phyloP scores from a whole-genome alignment of 106 monocot genomes.

The Iris macrosiphon region DNA sequence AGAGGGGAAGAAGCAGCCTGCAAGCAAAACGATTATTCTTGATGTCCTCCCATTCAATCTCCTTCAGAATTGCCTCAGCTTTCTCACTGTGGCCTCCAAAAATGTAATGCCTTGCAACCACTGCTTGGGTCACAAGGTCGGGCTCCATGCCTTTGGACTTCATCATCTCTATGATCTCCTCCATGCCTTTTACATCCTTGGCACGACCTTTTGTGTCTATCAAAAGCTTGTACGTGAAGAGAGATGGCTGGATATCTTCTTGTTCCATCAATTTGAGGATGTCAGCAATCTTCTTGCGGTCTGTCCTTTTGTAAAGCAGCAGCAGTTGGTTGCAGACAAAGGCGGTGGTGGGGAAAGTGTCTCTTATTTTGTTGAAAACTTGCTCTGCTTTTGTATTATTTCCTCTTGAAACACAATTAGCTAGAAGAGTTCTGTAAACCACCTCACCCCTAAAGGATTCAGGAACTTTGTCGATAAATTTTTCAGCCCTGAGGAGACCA shows the following conservation, averaged over 20 bases:
- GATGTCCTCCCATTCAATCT: slow-evolving; percentile 69
- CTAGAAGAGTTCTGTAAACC: slow-evolving; percentile 68
- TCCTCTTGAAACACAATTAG: slow-evolving; percentile 41
- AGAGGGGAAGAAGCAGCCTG: slow-evolving; percentile 47
- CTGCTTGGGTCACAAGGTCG: slow-evolving; percentile 29
- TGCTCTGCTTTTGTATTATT: slow-evolving; percentile 73
- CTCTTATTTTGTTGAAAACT: slow-evolving; percentile 70
- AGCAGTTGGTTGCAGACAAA: slow-evolving; percentile 87
- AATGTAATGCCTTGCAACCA: slow-evolving; percentile 59
- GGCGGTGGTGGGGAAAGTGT: slow-evolving; percentile 39
- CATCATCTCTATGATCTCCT: slow-evolving; percentile 67
- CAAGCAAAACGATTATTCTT: slow-evolving; percentile 41
- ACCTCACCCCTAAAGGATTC: slow-evolving; percentile 47
- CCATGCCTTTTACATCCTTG: slow-evolving; percentile 72
- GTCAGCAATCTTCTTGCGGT: slow-evolving; percentile 75
- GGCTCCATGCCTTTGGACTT: slow-evolving; percentile 62
- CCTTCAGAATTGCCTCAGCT: slow-evolving; percentile 39
- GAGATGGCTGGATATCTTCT: slow-evolving; percentile 68
- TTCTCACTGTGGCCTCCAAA: slow-evolving; percentile 40
- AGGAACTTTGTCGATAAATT: slow-evolving; percentile 63
- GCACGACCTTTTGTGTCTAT: slow-evolving; percentile 69
- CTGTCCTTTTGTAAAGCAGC: slow-evolving; percentile 71
- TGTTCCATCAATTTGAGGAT: slow-evolving; percentile 84
- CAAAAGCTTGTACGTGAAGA: slow-evolving; percentile 74
- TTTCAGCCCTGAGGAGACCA: slow-evolving; percentile 61